Conservation (phyloP, 1,284 basidiomycete genomes). For the Calocybe gambosa region DNA sequence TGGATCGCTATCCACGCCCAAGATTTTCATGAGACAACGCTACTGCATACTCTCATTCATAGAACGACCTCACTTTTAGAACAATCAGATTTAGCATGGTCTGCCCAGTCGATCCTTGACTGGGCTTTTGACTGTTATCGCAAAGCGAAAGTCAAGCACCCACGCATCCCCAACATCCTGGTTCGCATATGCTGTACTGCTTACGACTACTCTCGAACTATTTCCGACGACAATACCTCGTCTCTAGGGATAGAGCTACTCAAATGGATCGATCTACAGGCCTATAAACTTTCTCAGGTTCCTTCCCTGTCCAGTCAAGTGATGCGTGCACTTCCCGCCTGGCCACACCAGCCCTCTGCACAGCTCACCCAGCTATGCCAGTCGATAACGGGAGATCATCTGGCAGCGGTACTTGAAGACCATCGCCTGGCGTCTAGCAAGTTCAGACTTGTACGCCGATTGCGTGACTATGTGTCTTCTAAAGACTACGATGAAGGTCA, state of each 20-base stretch:
- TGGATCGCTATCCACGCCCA: slow-evolving; percentile 57
- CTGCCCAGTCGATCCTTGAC: slow-evolving; percentile 70
- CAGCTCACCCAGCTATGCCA: slow-evolving; percentile 38
- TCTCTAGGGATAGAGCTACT: slow-evolving; percentile 43
- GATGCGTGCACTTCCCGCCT: slow-evolving; percentile 56
- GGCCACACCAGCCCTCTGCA: slow-evolving; percentile 57
- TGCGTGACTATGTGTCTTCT: slow-evolving; percentile 41
- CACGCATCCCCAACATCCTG: slow-evolving; percentile 57
- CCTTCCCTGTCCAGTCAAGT: slow-evolving; percentile 38
- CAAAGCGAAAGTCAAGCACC: slow-evolving; percentile 32
- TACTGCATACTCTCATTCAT: slow-evolving; percentile 65
- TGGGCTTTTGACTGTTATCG: slow-evolving; percentile 64
- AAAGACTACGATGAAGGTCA: slow-evolving; percentile 32
- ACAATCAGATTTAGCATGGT: slow-evolving; percentile 61
- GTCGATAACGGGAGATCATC: slow-evolving; percentile 36
- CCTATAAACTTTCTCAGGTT: slow-evolving; percentile 35
- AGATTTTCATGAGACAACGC: slow-evolving; percentile 50
- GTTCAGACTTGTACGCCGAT: slow-evolving; percentile 64
- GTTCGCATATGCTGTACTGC: slow-evolving; percentile 57
- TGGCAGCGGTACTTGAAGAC: slow-evolving; percentile 53
- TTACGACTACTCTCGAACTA: slow-evolving; percentile 40
- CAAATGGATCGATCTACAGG: slow-evolving; percentile 59
- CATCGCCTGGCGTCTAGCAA: slow-evolving; percentile 58
- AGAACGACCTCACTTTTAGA: slow-evolving; percentile 61
- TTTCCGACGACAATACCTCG: slow-evolving; percentile 23